Conservation (phyloP, 345 rosid genomes). For the Salix purpurea region DNA sequence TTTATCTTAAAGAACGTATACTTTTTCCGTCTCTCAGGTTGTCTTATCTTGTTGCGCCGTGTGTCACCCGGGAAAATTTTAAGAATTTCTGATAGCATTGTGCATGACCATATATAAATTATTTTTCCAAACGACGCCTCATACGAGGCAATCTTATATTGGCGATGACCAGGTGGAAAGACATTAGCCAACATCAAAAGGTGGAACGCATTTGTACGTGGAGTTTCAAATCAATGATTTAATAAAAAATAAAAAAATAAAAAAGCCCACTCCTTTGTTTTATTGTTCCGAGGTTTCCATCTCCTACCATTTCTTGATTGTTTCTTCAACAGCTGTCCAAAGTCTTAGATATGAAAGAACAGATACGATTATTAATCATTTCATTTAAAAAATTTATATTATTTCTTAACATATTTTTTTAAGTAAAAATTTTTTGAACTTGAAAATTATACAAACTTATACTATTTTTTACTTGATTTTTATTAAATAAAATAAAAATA, state of each 20-base stretch:
- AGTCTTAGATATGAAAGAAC: slow-evolving; percentile 1
- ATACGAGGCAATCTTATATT: slow-evolving; percentile 1
- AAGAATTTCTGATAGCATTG: slow-evolving; percentile 1
- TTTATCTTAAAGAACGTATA: not conserved
- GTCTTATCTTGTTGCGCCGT: not conserved
- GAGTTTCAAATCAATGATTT: not conserved
- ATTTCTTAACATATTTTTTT: too few species aligned
- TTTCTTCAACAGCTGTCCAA: not conserved
- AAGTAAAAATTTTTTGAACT: accelerated
- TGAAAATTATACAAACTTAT: accelerated
- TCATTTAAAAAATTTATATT: too few species aligned
- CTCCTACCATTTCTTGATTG: not conserved
- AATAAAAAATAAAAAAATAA: not conserved
- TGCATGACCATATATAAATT: not conserved
- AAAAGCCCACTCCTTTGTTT: not conserved
- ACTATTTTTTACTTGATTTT: too few species aligned
- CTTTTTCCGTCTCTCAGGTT: not conserved
- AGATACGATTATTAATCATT: not conserved
- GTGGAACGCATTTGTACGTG: not conserved
- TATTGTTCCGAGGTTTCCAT: not conserved
- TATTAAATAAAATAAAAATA: too few species aligned
- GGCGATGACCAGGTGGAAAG: slow-evolving; percentile 3
- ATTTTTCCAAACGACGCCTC: too few species aligned
- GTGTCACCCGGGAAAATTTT: not conserved
- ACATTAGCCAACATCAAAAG: not conserved